Conservation (phyloP, 2,329 filamentous ascomycete species). For the Sphaerulina populicola region DNA sequence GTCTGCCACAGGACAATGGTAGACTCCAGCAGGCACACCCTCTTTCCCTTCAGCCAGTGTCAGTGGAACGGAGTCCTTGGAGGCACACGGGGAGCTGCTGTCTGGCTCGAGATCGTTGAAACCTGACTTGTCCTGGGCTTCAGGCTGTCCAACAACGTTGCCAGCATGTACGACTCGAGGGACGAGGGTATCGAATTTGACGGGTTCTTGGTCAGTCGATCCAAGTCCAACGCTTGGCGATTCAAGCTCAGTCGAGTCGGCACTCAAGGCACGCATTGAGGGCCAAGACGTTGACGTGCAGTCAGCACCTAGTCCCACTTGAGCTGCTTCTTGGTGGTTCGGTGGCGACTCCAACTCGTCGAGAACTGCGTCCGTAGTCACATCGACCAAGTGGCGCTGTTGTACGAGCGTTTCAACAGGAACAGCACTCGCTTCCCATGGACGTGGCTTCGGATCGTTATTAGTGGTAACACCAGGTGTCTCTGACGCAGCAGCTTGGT, state of each 20-base stretch:
- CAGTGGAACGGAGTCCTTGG: background rate
- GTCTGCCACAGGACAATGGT: background rate
- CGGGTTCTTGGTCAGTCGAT: background rate
- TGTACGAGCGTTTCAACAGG: too few relatives aligned
- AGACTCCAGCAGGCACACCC: background rate
- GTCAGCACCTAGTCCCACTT: too few relatives aligned
- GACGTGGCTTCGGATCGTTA: background rate
- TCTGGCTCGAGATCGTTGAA: background rate
- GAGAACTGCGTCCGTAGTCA: too few relatives aligned
- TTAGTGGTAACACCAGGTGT: background rate
- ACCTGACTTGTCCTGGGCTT: background rate
- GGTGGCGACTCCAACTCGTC: too few relatives aligned
- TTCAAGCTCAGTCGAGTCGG: too few relatives aligned
- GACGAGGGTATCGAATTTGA: background rate
- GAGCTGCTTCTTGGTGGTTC: too few relatives aligned
- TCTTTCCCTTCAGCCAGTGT: background rate
- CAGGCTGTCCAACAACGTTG: background rate
- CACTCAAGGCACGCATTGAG: too few relatives aligned
- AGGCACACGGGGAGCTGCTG: background rate
- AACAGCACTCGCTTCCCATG: too few relatives aligned
- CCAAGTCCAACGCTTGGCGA: too few relatives aligned
- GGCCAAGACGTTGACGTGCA: too few relatives aligned
- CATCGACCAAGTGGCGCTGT: too few relatives aligned
- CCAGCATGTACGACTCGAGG: background rate
- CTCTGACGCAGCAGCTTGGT: conserved; percentile 1